A percentile compares a stretch with the other conserved stretches of the same genome.
phyloP scores from a whole-genome alignment of 2,329 filamentous ascomycete genomes.

The Microdochium nivale region DNA sequence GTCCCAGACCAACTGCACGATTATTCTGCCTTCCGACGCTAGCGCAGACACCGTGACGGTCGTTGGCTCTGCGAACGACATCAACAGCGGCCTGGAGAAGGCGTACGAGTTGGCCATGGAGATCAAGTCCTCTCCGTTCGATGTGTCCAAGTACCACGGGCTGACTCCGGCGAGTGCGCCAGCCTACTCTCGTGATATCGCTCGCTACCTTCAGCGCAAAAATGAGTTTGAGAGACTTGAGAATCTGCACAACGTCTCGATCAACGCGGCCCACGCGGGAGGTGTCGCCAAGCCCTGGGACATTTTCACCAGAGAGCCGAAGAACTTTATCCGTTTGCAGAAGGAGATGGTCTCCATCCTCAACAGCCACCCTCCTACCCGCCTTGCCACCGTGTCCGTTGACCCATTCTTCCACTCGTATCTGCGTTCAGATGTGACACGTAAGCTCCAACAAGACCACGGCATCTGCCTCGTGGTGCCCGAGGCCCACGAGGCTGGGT shows the following conservation, averaged over 20 bases:
- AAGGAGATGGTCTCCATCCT: conserved; percentile 68
- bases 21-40: conserved; percentile 69
- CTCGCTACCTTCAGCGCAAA: conserved; percentile 77
- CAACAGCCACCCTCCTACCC: conserved; percentile 63
- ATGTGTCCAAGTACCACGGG: conserved; percentile 71
- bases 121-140: conserved; percentile 78
- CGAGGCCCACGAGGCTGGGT: conserved; percentile 47
- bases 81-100: conserved; percentile 69
- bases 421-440: conserved; percentile 54
- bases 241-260: conserved; percentile 71
- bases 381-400: conserved; percentile 58
- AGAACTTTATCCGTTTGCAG: conserved; percentile 70
- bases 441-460: conserved; percentile 55
- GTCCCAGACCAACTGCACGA: conserved; percentile 79
- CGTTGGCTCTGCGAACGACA: conserved; percentile 66
- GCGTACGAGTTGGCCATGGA: conserved; percentile 82
- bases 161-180: conserved; percentile 65
- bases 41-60: conserved; percentile 80
- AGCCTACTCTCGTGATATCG: conserved; percentile 75
- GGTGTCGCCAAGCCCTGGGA: conserved; percentile 75
- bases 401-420: conserved; percentile 76
- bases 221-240: conserved; percentile 78
- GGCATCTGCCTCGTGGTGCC: conserved; percentile 70
- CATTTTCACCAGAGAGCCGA: conserved; percentile 77
- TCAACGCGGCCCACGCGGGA: conserved; percentile 66